A percentile compares a stretch with the other conserved stretches of the same genome.
These are phyloP conservation scores for Rugosomyces carneus DNA, from an alignment of 1,284 basidiomycete species.

Conservation along the genomic window DNA sequence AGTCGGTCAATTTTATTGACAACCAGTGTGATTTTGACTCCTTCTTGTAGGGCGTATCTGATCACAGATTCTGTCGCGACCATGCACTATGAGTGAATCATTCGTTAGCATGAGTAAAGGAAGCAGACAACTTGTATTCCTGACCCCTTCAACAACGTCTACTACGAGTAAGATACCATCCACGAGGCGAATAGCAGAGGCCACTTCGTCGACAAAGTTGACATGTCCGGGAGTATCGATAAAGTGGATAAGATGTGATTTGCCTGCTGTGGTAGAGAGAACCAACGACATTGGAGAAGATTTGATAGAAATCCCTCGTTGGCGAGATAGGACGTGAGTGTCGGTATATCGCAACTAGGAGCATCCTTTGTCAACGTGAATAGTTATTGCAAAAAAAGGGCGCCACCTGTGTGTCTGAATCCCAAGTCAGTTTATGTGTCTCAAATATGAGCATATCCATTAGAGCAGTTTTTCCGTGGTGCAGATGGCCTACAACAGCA, in stretches of 20 bases:
- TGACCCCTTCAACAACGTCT: constrained; percentile 91
- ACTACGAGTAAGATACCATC: constrained; percentile 95
- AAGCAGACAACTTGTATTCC: constrained; percentile 21
- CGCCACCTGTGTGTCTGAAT: constrained; percentile 81
- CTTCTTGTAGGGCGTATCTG: constrained; percentile 83
- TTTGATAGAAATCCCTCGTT: constrained; percentile 92
- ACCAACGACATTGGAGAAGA: constrained; percentile 95
- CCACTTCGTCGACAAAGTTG: constrained; percentile 97
- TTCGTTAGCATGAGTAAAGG: constrained; percentile 7
- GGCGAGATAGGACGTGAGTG: constrained; percentile 84
- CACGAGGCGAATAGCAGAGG: constrained; percentile 79
- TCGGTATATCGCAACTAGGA: constrained; percentile 87
- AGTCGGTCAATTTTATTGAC: constrained; percentile 98
- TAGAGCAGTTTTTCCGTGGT: constrained; percentile 96
- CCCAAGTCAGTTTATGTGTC: constrained; percentile 93
- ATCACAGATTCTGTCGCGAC: constrained; percentile 84
- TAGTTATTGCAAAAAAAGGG: constrained; percentile 18
- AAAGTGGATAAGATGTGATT: constrained; percentile 90
- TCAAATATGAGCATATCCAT: constrained; percentile 97
- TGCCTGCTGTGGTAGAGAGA: constrained; percentile 81
- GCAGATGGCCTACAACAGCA: constrained; percentile 90
- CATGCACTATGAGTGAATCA: constrained; percentile 58
- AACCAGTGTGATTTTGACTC: constrained; percentile 87
- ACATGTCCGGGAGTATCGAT: constrained; percentile 98
- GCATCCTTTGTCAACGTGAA: constrained; percentile 2